Evolutionary conservation across 1,284 basidiomycete species (phyloP), one percentile per base, ranked within the genome.

Genomic region (Ustilago tritici): DNA sequence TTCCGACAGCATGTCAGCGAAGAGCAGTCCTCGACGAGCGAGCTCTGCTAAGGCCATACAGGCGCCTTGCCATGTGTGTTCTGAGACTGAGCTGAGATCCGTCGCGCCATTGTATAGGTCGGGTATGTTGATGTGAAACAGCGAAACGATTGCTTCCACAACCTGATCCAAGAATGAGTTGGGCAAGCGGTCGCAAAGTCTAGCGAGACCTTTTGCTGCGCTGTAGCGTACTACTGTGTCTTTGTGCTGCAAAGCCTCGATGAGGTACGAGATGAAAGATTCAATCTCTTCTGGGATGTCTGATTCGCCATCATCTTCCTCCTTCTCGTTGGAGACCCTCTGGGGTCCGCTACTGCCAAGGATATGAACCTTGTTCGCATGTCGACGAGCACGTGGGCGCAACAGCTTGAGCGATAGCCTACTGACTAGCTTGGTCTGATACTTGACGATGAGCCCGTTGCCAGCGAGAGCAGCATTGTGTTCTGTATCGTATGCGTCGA

Each of bases 171-270:
- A 88, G 80, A 95, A 92, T 14, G 92, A 91, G 0, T 86, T 68
- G 2, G 96, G 93, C 0, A 99, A 89, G 15, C 93, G 90, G 71
- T 93, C 91, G 1, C 93, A 90, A 47, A 99, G 90, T 8, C 95
- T 91, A 6, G 95, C 93, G 12, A 98, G 88, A 32, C 94, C 94
- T 87, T 99, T 99, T 6, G 97, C 94, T 2, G 94, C 91, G 11
- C 95, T 95, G 90, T 95, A 99, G 54, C 97, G 92, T 23, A 99
- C 95, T 35, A 95, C 89, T 0, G 97, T 98, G 84, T 98, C 95
- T 94, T 97, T 93, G 87, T 98, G 94, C 81, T 94, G 92, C 23
- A 98, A 87, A 12, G 89, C 89, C 35, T 89, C 88, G 82, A 98
- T 91, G 2, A 98, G 87, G 41, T 91, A 89, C 70, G 93, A 92